Evolutionary conservation across 23 red algal genomes (phyloP), one percentile per base, ranked within the genome.

Genomic region (Gracilaria caudata): DNA sequence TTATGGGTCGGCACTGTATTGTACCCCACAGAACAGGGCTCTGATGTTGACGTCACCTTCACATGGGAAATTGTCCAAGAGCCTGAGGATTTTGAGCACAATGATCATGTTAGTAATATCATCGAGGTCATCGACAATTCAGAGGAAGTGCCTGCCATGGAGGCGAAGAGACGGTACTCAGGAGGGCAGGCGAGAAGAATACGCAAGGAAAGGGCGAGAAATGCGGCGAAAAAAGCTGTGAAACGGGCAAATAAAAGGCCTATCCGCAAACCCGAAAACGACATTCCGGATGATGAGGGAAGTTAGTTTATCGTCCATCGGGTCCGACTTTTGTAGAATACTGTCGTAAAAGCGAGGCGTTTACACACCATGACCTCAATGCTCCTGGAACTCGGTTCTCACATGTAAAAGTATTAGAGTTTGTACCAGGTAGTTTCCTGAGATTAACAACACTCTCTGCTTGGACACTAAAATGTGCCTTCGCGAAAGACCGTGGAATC

Each of bases 131-230:
- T 86, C 40, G 82, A 73, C 3, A 76, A 86, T 28, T 17, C 44
- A 58, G 68, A 41, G 25, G 74, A 78, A 43, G 58, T 63, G 28
- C 56, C 77, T 34, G 57, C 28, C n/a, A 44, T 89, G 20, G 64
- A 73, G 26, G 85, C 85, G 11, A 63, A 77, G 41, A 58, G 85
- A 26, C 85, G 85, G 74, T 89, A 89, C 43, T 78, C 85, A 35
- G 85, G 85, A 16, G 85, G 85, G 7, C 85, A 89, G n/a, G 85
- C 85, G 49, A 68, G 85, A 66, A 89, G 85, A 89, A 89, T 89
- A 89, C 85, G 85, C 43, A 89, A 89, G 59, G 85, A 89, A 55
- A n/a, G 85, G 28, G 72, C 68, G 51, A 78, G 70, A 73, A 89
- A 89, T 68, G 68, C 68, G 36, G 55, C 55, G 10, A 75, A 77